Evolutionary conservation across 805 yeast species (phyloP).

Genomic region (Nakazawaea ambrosiae): DNA sequence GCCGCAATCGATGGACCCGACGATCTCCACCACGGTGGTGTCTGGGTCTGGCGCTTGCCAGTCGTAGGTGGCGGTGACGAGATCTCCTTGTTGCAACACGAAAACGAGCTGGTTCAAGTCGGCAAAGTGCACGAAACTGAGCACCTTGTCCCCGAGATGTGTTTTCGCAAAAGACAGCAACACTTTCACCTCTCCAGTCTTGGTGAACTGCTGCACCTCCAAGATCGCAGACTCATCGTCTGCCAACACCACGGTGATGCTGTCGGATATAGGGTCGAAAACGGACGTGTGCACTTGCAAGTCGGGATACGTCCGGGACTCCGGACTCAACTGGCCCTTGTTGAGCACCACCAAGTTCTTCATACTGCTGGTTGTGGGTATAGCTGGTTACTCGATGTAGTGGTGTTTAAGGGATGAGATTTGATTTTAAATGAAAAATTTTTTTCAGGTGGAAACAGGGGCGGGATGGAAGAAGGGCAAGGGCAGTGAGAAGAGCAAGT

Average conservation of each 20-base stretch:
- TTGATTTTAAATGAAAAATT: too few relatives aligned
- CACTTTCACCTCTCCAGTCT: conserved; percentile 48
- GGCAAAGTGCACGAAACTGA: conserved; percentile 61
- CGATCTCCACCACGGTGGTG: conserved; percentile 60
- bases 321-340: conserved; percentile 43
- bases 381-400: too few relatives aligned
- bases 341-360: conserved; percentile 33
- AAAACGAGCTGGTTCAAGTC: conserved; percentile 63
- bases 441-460: too few relatives aligned
- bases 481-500: neutral
- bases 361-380: too few relatives aligned
- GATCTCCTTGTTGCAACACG: conserved; percentile 71
- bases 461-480: neutral
- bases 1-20: conserved; percentile 78
- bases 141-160: conserved; percentile 29
- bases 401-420: too few relatives aligned
- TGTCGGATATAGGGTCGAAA: conserved; percentile 71
- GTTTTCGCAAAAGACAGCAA: conserved; percentile 56
- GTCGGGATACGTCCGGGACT: conserved; percentile 59
- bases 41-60: conserved; percentile 35
- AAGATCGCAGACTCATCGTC: conserved; percentile 43
- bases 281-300: conserved; percentile 43
- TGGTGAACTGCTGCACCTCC: conserved; percentile 74
- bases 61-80: conserved; percentile 60
- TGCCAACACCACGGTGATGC: conserved; percentile 59